Base-by-base conservation (phyloP, 2,329 filamentous ascomycete species). In the Fusarium haematococcum region DNA sequence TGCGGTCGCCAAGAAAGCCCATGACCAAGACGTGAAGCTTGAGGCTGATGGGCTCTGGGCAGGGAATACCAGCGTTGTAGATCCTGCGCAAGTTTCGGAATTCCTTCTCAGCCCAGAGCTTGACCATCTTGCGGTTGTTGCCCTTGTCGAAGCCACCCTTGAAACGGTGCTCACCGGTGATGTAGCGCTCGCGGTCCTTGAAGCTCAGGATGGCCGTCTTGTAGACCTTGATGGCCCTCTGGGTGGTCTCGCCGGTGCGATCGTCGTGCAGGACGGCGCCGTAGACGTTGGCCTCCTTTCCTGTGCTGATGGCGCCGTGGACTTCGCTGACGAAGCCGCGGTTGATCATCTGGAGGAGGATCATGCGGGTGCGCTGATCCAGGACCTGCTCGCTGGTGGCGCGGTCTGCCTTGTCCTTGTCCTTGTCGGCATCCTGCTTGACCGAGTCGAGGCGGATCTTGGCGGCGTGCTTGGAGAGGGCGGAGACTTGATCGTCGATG, bases 221-320 rank as follows among this genome's bases (percentile, higher is more conserved):
- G 90, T 99, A 99, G 60, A 99, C 94, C 85, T 99, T 99, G 87
- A 98, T 95, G 14, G 97, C 97, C 58, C 95, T 91, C 79, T 98
- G 94, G 1, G 91, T 84, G 1, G 90, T 85, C 23, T 88, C 84
- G 43, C 86, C 86, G 9, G 88, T 82, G 25, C 81, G 84, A 11
- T 89, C 88, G 8, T 91, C 86, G 59, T 90, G 86, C 4, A 91
- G 89, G 13, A 97, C 88, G 20, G 96, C 95, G 73, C 97, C 95
- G 84, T 99, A 99, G 30, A 99, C 97, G 82, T 99, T 99, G 69
- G 97, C 97, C 84, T 99, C 97, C 83, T 99, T 99, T 65, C 97
- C 97, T 0, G 97, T 99, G 70, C 95, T 98, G 77, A 99, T 90
- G 81, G 97, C 97, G 56, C 97, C 97, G 81, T 99, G 95, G 61